Conservation (phyloP, 495 filamentous ascomycete species). For the Xylaria flabelliformis region DNA sequence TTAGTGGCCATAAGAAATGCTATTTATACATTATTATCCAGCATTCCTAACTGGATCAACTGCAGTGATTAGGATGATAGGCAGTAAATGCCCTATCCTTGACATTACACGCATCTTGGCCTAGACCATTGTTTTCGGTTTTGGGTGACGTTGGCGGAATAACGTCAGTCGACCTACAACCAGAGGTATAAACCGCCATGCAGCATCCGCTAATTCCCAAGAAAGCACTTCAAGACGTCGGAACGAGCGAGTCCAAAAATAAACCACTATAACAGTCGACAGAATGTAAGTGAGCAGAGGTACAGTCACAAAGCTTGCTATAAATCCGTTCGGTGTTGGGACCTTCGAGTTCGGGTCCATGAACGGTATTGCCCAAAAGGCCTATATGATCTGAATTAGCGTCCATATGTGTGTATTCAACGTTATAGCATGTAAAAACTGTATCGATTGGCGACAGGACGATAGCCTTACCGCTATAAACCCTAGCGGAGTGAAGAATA, state of each 20-base stretch:
- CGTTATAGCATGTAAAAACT: neutral
- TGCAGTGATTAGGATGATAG: neutral
- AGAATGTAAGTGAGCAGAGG: constrained; percentile 2
- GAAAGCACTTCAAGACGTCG: constrained; percentile 1
- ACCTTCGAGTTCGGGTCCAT: neutral
- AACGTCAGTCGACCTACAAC: neutral
- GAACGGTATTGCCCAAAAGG: constrained; percentile 2
- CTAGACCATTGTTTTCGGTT: neutral
- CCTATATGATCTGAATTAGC: neutral
- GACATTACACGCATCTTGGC: neutral
- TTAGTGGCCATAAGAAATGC: neutral
- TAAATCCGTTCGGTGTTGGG: constrained; percentile 4
- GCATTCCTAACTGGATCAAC: neutral
- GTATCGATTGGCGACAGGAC: neutral
- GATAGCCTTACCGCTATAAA: neutral
- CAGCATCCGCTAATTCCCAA: neutral
- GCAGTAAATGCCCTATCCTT: neutral
- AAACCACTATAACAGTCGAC: neutral
- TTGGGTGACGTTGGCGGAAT: neutral
- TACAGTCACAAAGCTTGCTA: constrained; percentile 3
- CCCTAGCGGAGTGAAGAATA: neutral
- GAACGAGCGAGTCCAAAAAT: constrained; percentile 7
- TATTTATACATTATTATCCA: neutral
- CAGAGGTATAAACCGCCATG: neutral
- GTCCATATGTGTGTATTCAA: neutral